Percentiles rank a stretch among this genome's conserved stretches.
phyloP scores from a whole-genome alignment of 495 filamentous ascomycete genomes.

The Hypoxylon cercidicola region DNA sequence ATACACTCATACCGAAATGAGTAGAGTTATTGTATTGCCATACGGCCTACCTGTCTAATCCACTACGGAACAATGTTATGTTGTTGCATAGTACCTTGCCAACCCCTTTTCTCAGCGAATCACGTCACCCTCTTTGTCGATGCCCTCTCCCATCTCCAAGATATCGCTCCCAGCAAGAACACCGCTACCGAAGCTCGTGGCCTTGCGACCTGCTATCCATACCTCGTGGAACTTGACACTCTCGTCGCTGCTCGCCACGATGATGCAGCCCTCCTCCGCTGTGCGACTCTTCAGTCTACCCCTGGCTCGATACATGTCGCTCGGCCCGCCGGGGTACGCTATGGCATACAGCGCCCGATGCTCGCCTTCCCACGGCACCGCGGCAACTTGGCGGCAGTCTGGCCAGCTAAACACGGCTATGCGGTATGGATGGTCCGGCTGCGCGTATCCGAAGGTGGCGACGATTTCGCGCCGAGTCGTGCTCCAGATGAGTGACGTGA shows the following conservation, averaged over 20 bases:
- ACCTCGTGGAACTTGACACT: conserved; percentile 97
- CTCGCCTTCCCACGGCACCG: conserved; percentile 87
- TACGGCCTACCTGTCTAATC: conserved; percentile 21
- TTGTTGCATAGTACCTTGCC: not conserved
- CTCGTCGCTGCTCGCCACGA: conserved; percentile 92
- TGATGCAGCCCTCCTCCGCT: conserved; percentile 88
- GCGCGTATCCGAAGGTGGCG: conserved; percentile 95
- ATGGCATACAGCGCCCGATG: conserved; percentile 82
- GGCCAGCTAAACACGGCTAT: conserved; percentile 98
- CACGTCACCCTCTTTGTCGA: conserved; percentile 77
- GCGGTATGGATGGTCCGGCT: conserved; percentile 89
- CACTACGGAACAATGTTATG: conserved; percentile 34
- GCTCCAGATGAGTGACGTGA: conserved; percentile 93
- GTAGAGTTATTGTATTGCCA: conserved; percentile 18
- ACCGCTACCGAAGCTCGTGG: conserved; percentile 66
- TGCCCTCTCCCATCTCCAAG: conserved; percentile 83
- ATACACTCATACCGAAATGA: not conserved
- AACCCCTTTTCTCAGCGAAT: conserved; percentile 57
- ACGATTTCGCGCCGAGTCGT: conserved; percentile 85
- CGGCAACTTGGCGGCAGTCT: conserved; percentile 85
- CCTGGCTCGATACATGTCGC: conserved; percentile 48
- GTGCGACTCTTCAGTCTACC: conserved; percentile 59
- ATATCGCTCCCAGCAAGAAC: conserved; percentile 88
- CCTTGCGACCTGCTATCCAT: conserved; percentile 75
- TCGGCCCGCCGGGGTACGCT: conserved; percentile 71